Evolutionary conservation across 2,329 filamentous ascomycete species (phyloP), one percentile per base, ranked within the genome.

Genomic region (Arachnomyces sp.): DNA sequence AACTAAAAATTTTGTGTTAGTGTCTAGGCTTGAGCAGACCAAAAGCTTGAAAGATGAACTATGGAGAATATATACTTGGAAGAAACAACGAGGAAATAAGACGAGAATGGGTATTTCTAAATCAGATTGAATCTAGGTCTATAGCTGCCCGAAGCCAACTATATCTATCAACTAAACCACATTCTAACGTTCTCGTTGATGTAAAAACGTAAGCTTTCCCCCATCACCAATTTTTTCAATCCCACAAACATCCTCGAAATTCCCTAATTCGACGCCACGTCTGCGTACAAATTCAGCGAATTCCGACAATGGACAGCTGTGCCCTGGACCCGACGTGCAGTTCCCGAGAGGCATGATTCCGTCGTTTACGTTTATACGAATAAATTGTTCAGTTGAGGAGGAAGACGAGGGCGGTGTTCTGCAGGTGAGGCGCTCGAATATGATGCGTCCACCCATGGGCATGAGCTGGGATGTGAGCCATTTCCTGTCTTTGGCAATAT

Each of bases 291-390:
- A 57, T 2, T 56, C 48, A 21, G 57, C 46, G 44, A 76, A 77
- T 2, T 66, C 48, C 2, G 46, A 50, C 12, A 78, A 51, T 12
- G 65, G 58, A 55, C 73, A 77, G 42, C 67, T 72, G 15, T 49
- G 44, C 2, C 68, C 71, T 2, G 71, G 72, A 1, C 72, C 72
- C 25, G 50, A 57, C 12, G 62, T 48, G 48, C 73, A 75, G 16
- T 61, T 65, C 3, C 68, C 64, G 3, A 77, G 50, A 2, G 66
- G 63, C 1, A 74, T 66, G 18, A 77, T 68, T 7, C 68, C 72
- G 48, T 79, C 75, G 49, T 79, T 79, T 51, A 79, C 67, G 34
- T 73, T 74, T 43, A 78, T 52, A 13, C 75, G 66, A 15, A 79
- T 60, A 44, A 65, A 76, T 3, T 44, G 36, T 4, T 59, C 52